phyloP scores from a whole-genome alignment of 306 rosid genomes.

The Vicia faba region DNA sequence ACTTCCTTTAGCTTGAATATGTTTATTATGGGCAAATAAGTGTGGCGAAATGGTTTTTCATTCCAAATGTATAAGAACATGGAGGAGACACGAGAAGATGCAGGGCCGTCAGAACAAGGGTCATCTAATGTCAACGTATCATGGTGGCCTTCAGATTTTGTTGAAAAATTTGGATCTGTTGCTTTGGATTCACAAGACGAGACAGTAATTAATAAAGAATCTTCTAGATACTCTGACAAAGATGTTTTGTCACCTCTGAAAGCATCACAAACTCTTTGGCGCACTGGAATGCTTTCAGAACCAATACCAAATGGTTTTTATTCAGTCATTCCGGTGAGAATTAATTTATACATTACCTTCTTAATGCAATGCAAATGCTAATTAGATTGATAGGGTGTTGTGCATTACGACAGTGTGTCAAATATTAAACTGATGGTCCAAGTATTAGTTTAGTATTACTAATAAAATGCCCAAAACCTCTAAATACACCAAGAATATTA shows the following conservation, averaged over 20 bases:
- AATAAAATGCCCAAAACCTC: conserved; percentile 6
- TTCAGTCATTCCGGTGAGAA: conserved; percentile 82
- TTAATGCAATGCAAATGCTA: conserved; percentile 24
- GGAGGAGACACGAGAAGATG: conserved; percentile 92
- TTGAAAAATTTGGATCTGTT: conserved; percentile 83
- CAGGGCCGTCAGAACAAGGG: conserved; percentile 85
- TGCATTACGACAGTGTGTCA: conserved; percentile 6
- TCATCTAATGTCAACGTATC: conserved; percentile 76
- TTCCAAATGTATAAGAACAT: conserved; percentile 68
- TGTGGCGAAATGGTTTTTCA: conserved; percentile 82
- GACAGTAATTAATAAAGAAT: conserved; percentile 57
- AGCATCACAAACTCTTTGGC: conserved; percentile 94
- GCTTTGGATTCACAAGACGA: conserved; percentile 80
- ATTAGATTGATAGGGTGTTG: conserved; percentile 9
- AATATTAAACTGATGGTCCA: conserved; percentile 4
- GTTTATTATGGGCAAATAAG: conserved; percentile 69
- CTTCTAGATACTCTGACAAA: conserved; percentile 51
- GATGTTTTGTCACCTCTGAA: conserved; percentile 70
- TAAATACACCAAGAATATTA: conserved; percentile 9
- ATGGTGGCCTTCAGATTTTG: conserved; percentile 95
- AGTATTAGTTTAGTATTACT: background rate
- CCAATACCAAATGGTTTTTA: conserved; percentile 96
- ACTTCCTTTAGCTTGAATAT: conserved; percentile 45
- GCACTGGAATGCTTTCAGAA: conserved; percentile 82
- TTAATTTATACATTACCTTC: conserved; percentile 27